Conservation (phyloP, 805 yeast species). For the Maudiozyma pseudohumilis region DNA sequence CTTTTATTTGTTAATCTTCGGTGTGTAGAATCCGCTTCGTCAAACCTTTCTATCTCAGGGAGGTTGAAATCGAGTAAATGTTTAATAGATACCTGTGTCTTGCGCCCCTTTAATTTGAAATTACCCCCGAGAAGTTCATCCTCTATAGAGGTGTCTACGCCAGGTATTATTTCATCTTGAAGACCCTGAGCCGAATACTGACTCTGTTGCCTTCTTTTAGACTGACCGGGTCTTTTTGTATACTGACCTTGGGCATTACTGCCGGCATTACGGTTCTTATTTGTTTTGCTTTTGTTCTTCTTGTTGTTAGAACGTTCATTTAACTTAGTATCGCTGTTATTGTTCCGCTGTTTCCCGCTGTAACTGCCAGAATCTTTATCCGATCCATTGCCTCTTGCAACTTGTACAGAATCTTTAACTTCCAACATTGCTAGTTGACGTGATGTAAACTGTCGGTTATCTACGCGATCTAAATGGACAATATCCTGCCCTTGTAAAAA, state of each 20-base stretch:
- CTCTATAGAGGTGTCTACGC: slow-evolving; percentile 25
- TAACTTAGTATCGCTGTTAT: neutral
- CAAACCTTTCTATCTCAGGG: slow-evolving; percentile 31
- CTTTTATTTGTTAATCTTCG: slow-evolving; percentile 18
- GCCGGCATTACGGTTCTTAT: neutral
- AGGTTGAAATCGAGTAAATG: slow-evolving; percentile 54
- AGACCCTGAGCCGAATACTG: too few relatives aligned
- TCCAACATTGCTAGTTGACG: too few relatives aligned
- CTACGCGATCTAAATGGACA: too few relatives aligned
- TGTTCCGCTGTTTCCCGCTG: neutral
- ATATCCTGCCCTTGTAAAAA: too few relatives aligned
- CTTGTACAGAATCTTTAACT: neutral
- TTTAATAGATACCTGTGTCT: slow-evolving; percentile 44
- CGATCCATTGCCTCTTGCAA: neutral
- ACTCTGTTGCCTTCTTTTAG: slow-evolving; percentile 6
- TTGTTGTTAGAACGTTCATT: neutral
- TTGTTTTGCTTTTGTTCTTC: neutral
- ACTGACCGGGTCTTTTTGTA: slow-evolving; percentile 6
- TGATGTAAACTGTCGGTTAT: too few relatives aligned
- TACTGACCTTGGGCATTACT: neutral
- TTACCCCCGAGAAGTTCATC: slow-evolving; percentile 28
- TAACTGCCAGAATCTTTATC: neutral
- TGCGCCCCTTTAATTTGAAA: slow-evolving; percentile 30
- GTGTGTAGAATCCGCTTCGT: slow-evolving; percentile 7
- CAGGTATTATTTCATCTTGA: too few relatives aligned